A percentile compares a stretch with the other conserved stretches of the same genome.
Conservation (phyloP, 139 green algal genomes). For the Penium margaritaceum region DNA sequence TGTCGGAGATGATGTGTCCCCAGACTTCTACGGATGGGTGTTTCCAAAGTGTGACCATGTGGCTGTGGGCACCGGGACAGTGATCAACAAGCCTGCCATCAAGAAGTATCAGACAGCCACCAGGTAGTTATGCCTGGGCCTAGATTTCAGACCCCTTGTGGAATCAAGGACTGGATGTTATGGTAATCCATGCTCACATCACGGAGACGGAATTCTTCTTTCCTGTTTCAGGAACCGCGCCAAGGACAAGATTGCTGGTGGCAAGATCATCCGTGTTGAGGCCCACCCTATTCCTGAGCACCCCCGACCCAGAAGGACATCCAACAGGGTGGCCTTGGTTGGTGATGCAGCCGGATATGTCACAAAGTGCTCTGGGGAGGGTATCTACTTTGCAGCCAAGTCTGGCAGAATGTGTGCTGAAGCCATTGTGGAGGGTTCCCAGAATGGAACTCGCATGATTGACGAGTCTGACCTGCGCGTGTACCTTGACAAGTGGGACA, state of each 20-base stretch:
- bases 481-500: slow-evolving; percentile 95
- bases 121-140: too few relatives aligned
- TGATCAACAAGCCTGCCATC: slow-evolving; percentile 99
- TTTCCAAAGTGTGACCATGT: slow-evolving; percentile 99
- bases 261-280: slow-evolving; percentile 97
- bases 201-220: too few relatives aligned
- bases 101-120: slow-evolving; percentile 94
- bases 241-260: slow-evolving; percentile 81
- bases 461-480: slow-evolving; percentile 76
- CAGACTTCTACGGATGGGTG: slow-evolving; percentile 99
- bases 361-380: slow-evolving; percentile 91
- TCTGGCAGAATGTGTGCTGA: slow-evolving; percentile 90
- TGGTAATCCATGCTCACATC: too few relatives aligned
- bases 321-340: slow-evolving; percentile 80
- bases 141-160: too few relatives aligned
- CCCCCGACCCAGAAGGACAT: slow-evolving; percentile 71
- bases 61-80: slow-evolving; percentile 93
- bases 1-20: slow-evolving; percentile 97
- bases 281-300: slow-evolving; percentile 96
- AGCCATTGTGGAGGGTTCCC: slow-evolving; percentile 76
- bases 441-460: slow-evolving; percentile 75
- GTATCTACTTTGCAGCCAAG: slow-evolving; percentile 99
- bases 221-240: slow-evolving; percentile 48
- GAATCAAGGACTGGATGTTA: too few relatives aligned
- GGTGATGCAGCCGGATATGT: slow-evolving; percentile 93